Conservation (phyloP, 1,284 basidiomycete genomes). For the Sporisorium scitamineum region DNA sequence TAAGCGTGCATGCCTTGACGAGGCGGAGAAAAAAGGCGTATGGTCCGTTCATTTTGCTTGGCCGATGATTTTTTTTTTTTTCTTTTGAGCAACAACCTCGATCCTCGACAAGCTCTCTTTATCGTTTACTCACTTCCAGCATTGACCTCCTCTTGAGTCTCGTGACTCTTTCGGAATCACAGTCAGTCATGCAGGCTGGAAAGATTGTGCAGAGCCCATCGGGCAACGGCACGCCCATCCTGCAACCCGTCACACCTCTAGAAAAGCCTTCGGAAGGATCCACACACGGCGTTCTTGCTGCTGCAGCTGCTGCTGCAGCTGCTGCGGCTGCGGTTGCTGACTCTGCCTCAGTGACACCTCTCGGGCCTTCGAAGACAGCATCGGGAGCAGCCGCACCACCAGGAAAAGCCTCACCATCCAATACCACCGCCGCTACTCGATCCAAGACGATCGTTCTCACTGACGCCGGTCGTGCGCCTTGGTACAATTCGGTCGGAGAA, state of each 20-base stretch:
- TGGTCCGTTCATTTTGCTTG: not conserved
- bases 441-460: constrained; percentile 57
- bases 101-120: not conserved
- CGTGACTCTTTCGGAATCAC: not conserved
- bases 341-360: constrained; percentile 6
- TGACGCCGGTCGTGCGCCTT: constrained; percentile 70
- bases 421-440: constrained; percentile 26
- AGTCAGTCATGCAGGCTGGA: constrained; percentile 33
- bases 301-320: constrained; percentile 30
- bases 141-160: not conserved
- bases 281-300: constrained; percentile 25
- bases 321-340: constrained; percentile 11
- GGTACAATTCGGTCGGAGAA: constrained; percentile 80
- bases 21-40: not conserved
- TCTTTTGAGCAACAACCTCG: not conserved
- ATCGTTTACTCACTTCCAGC: not conserved
- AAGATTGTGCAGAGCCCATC: constrained; percentile 40
- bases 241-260: constrained; percentile 31
- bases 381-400: constrained; percentile 9
- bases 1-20: not conserved
- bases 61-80: not conserved
- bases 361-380: constrained; percentile 15
- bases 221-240: constrained; percentile 49
- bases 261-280: constrained; percentile 17
- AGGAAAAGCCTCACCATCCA: constrained; percentile 14